Conservation (phyloP, 1,139 yeast species). For the Hyphopichia fennica region DNA sequence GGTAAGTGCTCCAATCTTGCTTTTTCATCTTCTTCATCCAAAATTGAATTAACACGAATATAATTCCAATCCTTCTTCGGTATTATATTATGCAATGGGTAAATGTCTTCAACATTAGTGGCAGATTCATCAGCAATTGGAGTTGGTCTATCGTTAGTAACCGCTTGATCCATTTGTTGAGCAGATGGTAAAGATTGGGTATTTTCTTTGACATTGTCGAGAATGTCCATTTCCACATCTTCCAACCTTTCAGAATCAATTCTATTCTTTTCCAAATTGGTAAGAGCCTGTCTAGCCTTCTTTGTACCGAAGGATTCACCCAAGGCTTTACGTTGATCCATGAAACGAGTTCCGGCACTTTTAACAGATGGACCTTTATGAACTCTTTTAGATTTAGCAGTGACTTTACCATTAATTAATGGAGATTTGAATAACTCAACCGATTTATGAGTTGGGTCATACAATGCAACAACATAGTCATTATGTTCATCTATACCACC, state of each 20-base stretch:
- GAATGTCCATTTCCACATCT: slow-evolving; percentile 74
- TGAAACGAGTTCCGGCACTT: slow-evolving; percentile 52
- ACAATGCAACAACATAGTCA: slow-evolving; percentile 65
- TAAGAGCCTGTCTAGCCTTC: slow-evolving; percentile 89
- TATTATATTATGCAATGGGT: slow-evolving; percentile 70
- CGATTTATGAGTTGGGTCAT: slow-evolving; percentile 58
- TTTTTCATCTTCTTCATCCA: slow-evolving; percentile 51
- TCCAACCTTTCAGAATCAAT: slow-evolving; percentile 81
- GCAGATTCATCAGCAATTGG: slow-evolving; percentile 79
- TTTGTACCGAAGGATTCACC: slow-evolving; percentile 98
- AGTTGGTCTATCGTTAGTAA: slow-evolving; percentile 72
- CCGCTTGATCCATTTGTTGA: slow-evolving; percentile 53
- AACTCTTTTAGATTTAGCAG: slow-evolving; percentile 52
- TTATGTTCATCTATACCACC: slow-evolving; percentile 35
- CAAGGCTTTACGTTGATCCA: slow-evolving; percentile 70
- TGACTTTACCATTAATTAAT: slow-evolving; percentile 53
- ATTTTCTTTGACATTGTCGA: slow-evolving; percentile 71
- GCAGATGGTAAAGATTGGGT: slow-evolving; percentile 75
- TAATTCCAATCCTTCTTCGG: slow-evolving; percentile 63
- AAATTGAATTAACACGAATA: slow-evolving; percentile 58
- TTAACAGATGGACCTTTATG: slow-evolving; percentile 62
- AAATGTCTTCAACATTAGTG: slow-evolving; percentile 76
- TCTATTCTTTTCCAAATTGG: slow-evolving; percentile 76
- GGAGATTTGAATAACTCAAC: slow-evolving; percentile 67
- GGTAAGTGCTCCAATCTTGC: slow-evolving; percentile 62